These are phyloP conservation scores for Saitoella complicata DNA, from an alignment of 805 yeast genomes.

Conservation along the genomic window DNA sequence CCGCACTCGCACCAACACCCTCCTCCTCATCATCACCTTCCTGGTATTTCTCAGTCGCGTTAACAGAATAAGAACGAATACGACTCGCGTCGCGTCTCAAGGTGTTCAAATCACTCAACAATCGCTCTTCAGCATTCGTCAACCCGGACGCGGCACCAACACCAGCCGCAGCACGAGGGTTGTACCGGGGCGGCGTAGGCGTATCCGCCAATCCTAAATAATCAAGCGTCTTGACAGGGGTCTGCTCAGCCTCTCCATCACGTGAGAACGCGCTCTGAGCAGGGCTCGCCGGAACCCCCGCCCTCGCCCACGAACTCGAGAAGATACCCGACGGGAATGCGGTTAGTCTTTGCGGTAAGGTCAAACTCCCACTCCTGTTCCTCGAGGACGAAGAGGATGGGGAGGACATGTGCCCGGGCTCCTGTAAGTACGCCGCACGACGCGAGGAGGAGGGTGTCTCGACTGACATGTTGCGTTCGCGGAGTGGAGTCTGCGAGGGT, in stretches of 20 bases:
- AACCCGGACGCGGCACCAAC: neutral
- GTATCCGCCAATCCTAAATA: slow-evolving; percentile 12
- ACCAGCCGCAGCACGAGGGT: slow-evolving; percentile 1
- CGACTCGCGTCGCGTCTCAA: slow-evolving; percentile 7
- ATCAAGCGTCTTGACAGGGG: slow-evolving; percentile 12
- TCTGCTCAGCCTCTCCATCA: slow-evolving; percentile 4
- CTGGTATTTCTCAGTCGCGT: slow-evolving; percentile 10
- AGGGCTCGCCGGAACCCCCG: neutral
- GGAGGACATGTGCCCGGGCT: neutral
- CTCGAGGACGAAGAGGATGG: slow-evolving; percentile 5
- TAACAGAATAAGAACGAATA: slow-evolving; percentile 14
- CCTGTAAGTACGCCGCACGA: neutral
- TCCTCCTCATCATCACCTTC: slow-evolving; percentile 2
- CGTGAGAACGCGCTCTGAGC: neutral
- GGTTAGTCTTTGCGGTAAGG: slow-evolving; percentile 6
- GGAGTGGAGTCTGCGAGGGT: neutral
- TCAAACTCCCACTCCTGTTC: slow-evolving; percentile 12
- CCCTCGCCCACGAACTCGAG: slow-evolving; percentile 1
- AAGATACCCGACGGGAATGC: slow-evolving; percentile 4
- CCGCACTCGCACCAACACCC: neutral
- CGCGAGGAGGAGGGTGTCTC: slow-evolving; percentile 1
- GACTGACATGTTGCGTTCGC: neutral
- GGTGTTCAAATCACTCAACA: neutral
- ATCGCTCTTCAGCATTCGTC: neutral
- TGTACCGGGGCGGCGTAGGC: neutral